These are phyloP conservation scores for Xylaria sp. DNA, from an alignment of 2,329 filamentous ascomycete species.

Conservation along the genomic window DNA sequence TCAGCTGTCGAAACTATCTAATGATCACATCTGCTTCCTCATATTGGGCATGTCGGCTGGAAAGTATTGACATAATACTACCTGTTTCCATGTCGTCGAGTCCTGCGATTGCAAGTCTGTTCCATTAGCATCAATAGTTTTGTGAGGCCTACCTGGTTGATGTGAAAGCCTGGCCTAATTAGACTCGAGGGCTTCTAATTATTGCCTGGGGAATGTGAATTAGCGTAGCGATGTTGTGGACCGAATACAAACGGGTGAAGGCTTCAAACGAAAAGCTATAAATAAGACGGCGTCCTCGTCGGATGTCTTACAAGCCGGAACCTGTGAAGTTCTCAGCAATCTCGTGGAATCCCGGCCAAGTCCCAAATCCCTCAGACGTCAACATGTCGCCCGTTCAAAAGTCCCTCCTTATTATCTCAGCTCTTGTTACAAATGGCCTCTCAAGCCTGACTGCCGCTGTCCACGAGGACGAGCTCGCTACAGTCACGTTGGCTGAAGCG, in stretches of 20 bases:
- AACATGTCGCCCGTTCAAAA: neutral
- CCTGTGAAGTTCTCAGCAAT: neutral
- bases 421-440: neutral
- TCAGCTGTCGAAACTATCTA: neutral
- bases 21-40: neutral
- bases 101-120: neutral
- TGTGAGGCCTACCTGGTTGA: neutral
- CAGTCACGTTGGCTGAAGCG: neutral
- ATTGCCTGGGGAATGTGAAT: neutral
- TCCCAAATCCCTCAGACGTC: neutral
- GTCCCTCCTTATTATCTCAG: neutral
- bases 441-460: neutral
- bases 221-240: neutral
- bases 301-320: neutral
- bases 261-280: neutral
- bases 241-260: neutral
- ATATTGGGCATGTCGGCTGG: neutral
- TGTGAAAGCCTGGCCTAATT: neutral
- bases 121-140: neutral
- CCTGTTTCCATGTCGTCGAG: neutral
- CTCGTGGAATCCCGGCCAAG: neutral
- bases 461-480: neutral
- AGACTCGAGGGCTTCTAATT: neutral
- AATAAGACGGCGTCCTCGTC: neutral
- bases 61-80: neutral